These are phyloP conservation scores for Thelonectria blattea DNA, from an alignment of 2,329 filamentous ascomycete species.

Conservation along the genomic window DNA sequence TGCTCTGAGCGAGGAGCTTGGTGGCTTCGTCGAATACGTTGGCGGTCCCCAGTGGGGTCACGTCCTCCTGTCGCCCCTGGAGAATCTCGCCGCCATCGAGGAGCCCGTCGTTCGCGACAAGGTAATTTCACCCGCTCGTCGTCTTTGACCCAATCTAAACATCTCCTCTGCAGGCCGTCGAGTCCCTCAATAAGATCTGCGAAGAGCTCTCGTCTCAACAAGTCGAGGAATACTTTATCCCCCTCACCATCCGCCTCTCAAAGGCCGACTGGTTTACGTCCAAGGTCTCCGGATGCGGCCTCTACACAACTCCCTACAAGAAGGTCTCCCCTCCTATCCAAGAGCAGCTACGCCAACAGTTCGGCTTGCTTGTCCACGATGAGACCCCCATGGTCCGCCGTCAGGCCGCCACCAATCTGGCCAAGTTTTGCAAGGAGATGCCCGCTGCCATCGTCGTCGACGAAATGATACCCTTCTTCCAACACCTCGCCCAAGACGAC, in stretches of 20 bases:
- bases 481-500: slow-evolving; percentile 94
- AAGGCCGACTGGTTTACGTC: slow-evolving; percentile 99
- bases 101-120: slow-evolving; percentile 98
- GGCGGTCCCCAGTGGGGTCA: slow-evolving; percentile 93
- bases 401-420: slow-evolving; percentile 93
- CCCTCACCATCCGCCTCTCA: slow-evolving; percentile 90
- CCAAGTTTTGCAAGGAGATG: slow-evolving; percentile 98
- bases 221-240: slow-evolving; percentile 97
- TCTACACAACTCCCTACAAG: slow-evolving; percentile 92
- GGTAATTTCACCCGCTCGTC: slow-evolving; percentile 57
- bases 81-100: slow-evolving; percentile 98
- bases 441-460: slow-evolving; percentile 88
- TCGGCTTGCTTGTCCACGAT: slow-evolving; percentile 91
- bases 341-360: slow-evolving; percentile 89
- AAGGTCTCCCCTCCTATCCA: slow-evolving; percentile 89
- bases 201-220: slow-evolving; percentile 87
- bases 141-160: slow-evolving; percentile 6
- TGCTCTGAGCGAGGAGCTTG: slow-evolving; percentile 94
- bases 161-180: slow-evolving; percentile 74
- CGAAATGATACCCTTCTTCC: slow-evolving; percentile 99
- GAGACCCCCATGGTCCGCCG: slow-evolving; percentile 99
- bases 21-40: slow-evolving; percentile 96
- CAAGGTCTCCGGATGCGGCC: slow-evolving; percentile 95
- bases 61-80: slow-evolving; percentile 93
- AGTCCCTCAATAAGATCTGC: slow-evolving; percentile 99